Evolutionary conservation across 2,329 filamentous ascomycete species (phyloP).

Genomic region (Polychaeton citri): DNA sequence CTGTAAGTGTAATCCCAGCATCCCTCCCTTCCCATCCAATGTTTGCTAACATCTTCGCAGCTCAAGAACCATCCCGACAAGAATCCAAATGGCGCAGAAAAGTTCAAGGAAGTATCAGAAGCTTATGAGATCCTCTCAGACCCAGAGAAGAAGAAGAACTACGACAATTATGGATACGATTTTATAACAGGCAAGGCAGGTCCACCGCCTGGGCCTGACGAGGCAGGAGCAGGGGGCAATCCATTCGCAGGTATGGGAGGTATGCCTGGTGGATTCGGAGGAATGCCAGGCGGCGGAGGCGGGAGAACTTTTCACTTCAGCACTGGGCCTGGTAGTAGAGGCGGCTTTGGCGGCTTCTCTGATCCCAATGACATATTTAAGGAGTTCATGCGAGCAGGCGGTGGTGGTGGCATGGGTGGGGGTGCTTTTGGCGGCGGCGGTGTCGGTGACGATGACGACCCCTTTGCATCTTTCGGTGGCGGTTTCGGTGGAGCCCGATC

Average conservation of each 20-base stretch:
- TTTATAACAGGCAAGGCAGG: slow-evolving; percentile 45
- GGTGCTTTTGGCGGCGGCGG: slow-evolving; percentile 36
- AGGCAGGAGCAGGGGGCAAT: slow-evolving; percentile 25
- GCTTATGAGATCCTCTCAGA: slow-evolving; percentile 97
- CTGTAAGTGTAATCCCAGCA: slow-evolving; percentile 35
- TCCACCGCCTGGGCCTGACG: slow-evolving; percentile 47
- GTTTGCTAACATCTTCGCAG: not conserved
- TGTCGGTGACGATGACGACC: no score
- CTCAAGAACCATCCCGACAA: slow-evolving; percentile 77
- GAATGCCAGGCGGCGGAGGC: slow-evolving; percentile 37
- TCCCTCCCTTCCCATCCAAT: not conserved
- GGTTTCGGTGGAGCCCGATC: slow-evolving; percentile 27
- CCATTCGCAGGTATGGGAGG: slow-evolving; percentile 28
- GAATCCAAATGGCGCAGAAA: slow-evolving; percentile 77
- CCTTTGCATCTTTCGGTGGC: slow-evolving; percentile 27
- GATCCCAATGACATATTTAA: slow-evolving; percentile 74
- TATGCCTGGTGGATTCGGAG: slow-evolving; percentile 42
- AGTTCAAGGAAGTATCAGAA: slow-evolving; percentile 96
- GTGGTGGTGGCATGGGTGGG: slow-evolving; percentile 34
- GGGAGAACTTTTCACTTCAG: slow-evolving; percentile 52
- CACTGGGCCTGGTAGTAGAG: slow-evolving; percentile 38
- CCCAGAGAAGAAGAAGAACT: slow-evolving; percentile 88
- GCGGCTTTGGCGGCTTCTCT: slow-evolving; percentile 66
- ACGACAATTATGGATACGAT: slow-evolving; percentile 89
- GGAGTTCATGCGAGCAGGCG: slow-evolving; percentile 58